Base-by-base conservation (phyloP, 2,329 filamentous ascomycete genomes). In the Verticillium nonalfalfae region DNA sequence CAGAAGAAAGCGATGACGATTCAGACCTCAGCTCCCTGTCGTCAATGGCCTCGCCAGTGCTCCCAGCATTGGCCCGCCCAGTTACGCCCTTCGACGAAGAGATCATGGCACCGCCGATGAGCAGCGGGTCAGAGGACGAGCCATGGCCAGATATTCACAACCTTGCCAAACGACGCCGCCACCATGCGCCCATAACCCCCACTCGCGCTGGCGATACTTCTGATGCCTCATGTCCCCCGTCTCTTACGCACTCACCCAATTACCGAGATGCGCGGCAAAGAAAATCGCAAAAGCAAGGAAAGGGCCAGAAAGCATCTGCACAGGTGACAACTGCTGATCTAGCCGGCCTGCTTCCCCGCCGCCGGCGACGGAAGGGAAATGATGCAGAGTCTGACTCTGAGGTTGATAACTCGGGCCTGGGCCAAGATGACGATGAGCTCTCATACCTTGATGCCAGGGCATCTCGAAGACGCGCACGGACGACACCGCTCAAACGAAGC, bases 241-340 rank as follows among this genome's bases (percentile, higher is more conserved):
- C 86, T 0, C 76, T 89, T 4, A 89, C 86, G 4, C 85, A 89
- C 68, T 89, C 86, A 0, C 86, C 86, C 36, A 88, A 88, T 66
- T 80, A 77, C 63, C 71, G 66, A 9, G 68, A 73, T 1, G 68
- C 70, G 34, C 55, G 60, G 14, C 68, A 71, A 6, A 70, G 70
- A 7, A 68, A 68, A 6, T 71, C 68, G 15, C 60, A 62, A 55
- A 64, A 39, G 57, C 55, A 61, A 61, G 64, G 54, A 60, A 57
- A 59, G 60, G 61, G 58, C 52, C 70, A 70, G 56, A 77, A 76
- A 55, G 70, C 68, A 7, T 75, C 73, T 4, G 72, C 76, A 4
- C 79, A 81, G 60, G 63, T 84, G 5, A 84, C 81, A 0, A 85
- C 84, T 1, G 82, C 82, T 0, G 81, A 83, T 11, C 73, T 87